Base-by-base conservation (phyloP, 768 basidiomycete genomes). In the Termitomyces sp. region DNA sequence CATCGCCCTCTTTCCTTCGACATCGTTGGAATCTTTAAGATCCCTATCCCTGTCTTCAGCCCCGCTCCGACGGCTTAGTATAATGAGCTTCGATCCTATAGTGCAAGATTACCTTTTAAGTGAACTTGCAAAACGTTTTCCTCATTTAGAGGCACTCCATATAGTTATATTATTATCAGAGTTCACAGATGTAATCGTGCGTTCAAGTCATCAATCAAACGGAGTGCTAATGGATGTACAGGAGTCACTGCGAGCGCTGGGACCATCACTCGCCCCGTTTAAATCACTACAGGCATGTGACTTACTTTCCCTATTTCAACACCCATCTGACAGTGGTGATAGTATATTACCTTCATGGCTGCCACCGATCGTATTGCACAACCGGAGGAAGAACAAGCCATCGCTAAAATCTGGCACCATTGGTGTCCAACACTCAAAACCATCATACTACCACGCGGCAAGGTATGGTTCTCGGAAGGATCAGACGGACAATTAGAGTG, bases 271-370 rank as follows among this genome's bases (percentile, higher is more conserved):
- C 3, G 56, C 68, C 20, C 66, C 66, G 3, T 85, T 86, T 56
- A 76, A 66, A 42, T 64, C 69, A 15, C 62, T 79, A 7, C 65
- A 71, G 60, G 73, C 73, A 23, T 25, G 56, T 59, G 49, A 45
- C 45, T 11, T 57, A 16, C 10, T 12, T 20, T 27, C 16, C 56
- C 22, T 12, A 13, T 45, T 33, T 41, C 41, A 32, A 4, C 23
- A 10, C 25, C 29, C 33, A 43, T 16, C 33, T 7, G 18, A 38
- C 44, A 44, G 15, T 54, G 50, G 40, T 54, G 44, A 57, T 66
- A 81, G 58, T 85, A 83, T 55, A 74, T 86, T 20, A 85, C 84
- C 7, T 83, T 84, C 62, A 83, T 86, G 75, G 80, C 81, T 2
- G 74, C 77, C 5, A 69, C 69, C 13, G 59, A 65, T 35, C 67